Evolutionary conservation across 2,329 filamentous ascomycete species (phyloP).

Genomic region (Camptophora hylomeconis): DNA sequence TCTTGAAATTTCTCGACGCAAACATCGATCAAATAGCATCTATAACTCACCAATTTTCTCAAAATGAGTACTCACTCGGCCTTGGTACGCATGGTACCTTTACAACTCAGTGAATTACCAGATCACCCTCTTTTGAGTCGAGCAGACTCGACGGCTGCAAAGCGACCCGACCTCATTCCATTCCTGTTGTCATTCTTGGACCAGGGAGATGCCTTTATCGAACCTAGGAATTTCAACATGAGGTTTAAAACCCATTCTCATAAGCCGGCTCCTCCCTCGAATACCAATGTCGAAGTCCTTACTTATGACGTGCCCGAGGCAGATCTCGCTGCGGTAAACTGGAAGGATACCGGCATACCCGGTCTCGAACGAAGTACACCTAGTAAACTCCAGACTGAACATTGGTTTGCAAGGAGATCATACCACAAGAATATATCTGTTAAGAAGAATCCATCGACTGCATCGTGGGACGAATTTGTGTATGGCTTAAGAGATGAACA

Average conservation of each 20-base stretch:
- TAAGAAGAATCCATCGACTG: conserved; percentile 20
- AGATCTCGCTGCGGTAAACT: conserved; percentile 9
- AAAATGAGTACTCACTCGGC: conserved; percentile 2
- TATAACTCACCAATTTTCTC: not conserved
- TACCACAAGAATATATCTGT: conserved; percentile 19
- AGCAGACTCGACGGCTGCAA: conserved; percentile 1
- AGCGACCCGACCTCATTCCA: conserved; percentile 8
- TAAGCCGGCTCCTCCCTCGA: conserved; percentile 12
- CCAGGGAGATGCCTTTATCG: conserved; percentile 14
- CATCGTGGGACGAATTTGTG: conserved; percentile 27
- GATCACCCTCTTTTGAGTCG: conserved; percentile 10
- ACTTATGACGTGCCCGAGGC: conserved; percentile 7
- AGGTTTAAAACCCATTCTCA: conserved; percentile 13
- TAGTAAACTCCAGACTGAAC: conserved; percentile 17
- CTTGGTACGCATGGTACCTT: conserved; percentile 13
- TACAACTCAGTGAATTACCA: conserved; percentile 13
- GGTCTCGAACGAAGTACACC: conserved; percentile 8
- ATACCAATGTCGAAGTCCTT: conserved; percentile 13
- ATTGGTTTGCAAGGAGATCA: conserved; percentile 30
- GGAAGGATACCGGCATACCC: conserved; percentile 4
- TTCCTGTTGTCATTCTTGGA: conserved; percentile 14
- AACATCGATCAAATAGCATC: too few relatives aligned
- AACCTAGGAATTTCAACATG: conserved; percentile 8
- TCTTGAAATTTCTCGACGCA: too few relatives aligned
- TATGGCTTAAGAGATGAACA: conserved; percentile 25